phyloP scores from a whole-genome alignment of 1,139 yeast genomes.

The Sugiyamaella novakii region DNA sequence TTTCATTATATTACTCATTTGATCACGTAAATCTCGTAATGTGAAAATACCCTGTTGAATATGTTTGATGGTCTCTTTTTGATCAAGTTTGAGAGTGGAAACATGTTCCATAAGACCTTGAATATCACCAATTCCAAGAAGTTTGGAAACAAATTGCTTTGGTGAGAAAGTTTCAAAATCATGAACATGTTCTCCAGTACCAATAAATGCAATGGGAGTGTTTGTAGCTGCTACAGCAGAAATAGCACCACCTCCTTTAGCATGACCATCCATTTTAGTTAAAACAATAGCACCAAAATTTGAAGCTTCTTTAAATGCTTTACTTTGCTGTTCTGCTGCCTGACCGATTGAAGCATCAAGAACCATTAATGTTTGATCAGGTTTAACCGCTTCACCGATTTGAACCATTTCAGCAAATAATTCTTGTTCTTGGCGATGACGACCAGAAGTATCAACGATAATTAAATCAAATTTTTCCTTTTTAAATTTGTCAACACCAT shows the following conservation, averaged over 20 bases:
- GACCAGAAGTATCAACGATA: constrained; percentile 96
- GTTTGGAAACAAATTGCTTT: constrained; percentile 79
- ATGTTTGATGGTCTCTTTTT: constrained; percentile 89
- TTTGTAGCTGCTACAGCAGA: constrained; percentile 97
- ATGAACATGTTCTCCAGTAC: constrained; percentile 96
- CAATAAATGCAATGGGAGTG: constrained; percentile 95
- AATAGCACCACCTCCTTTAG: constrained; percentile 99
- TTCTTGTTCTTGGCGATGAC: constrained; percentile 94
- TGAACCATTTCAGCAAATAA: constrained; percentile 94
- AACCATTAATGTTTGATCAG: constrained; percentile 96
- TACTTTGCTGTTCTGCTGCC: constrained; percentile 94
- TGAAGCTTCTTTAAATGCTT: constrained; percentile 89
- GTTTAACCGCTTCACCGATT: constrained; percentile 80
- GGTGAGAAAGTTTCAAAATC: constrained; percentile 94
- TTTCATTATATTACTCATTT: constrained; percentile 91
- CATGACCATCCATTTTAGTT: constrained; percentile 98
- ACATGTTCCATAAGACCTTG: constrained; percentile 95
- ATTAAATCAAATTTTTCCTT: constrained; percentile 90
- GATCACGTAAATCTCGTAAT: constrained; percentile 86
- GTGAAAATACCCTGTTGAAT: constrained; percentile 95
- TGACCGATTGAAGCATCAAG: constrained; percentile 98
- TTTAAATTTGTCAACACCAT: constrained; percentile 90
- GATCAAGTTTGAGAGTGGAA: constrained; percentile 83
- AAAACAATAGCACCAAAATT: constrained; percentile 93
- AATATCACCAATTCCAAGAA: constrained; percentile 93